These are phyloP conservation scores for Boletus bicolor DNA, from an alignment of 768 basidiomycete genomes.

Conservation along the genomic window DNA sequence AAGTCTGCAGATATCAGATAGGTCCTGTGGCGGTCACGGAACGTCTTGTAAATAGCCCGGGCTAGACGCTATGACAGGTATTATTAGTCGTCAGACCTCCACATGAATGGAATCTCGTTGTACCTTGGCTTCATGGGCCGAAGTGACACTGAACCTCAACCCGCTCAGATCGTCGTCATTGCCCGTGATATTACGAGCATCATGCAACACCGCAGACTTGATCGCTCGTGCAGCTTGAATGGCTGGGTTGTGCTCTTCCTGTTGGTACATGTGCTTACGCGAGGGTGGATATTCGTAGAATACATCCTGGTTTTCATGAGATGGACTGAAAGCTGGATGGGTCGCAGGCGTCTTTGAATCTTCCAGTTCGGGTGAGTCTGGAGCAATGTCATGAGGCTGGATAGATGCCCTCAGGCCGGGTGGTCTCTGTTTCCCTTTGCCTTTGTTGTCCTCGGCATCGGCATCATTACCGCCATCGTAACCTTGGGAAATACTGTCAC, in stretches of 20 bases:
- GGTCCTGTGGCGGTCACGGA: conserved; percentile 51
- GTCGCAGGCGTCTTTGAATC: conserved; percentile 6
- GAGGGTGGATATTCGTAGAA: conserved; percentile 42
- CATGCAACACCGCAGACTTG: conserved; percentile 69
- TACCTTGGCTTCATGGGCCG: conserved; percentile 67
- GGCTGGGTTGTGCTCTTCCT: conserved; percentile 38
- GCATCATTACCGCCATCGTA: conserved; percentile 32
- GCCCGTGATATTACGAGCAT: conserved; percentile 67
- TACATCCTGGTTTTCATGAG: conserved; percentile 5
- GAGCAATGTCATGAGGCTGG: conserved; percentile 1
- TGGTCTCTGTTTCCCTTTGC: conserved; percentile 29
- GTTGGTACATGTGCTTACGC: conserved; percentile 21
- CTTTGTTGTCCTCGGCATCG: conserved; percentile 29
- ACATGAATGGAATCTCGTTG: not conserved
- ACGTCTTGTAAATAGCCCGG: conserved; percentile 58
- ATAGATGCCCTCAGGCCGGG: not conserved
- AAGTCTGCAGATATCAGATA: conserved; percentile 72
- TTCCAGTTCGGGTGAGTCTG: conserved; percentile 13
- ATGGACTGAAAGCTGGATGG: not conserved
- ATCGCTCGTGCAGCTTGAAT: conserved; percentile 60
- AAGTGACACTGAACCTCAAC: conserved; percentile 53
- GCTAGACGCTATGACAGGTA: conserved; percentile 55
- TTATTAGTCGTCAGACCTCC: not conserved
- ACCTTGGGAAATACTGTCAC: conserved; percentile 20
- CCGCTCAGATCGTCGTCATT: conserved; percentile 40